Base-by-base conservation (phyloP, 192 early-diverging fungal genomes). In the Coemansia pectinata region DNA sequence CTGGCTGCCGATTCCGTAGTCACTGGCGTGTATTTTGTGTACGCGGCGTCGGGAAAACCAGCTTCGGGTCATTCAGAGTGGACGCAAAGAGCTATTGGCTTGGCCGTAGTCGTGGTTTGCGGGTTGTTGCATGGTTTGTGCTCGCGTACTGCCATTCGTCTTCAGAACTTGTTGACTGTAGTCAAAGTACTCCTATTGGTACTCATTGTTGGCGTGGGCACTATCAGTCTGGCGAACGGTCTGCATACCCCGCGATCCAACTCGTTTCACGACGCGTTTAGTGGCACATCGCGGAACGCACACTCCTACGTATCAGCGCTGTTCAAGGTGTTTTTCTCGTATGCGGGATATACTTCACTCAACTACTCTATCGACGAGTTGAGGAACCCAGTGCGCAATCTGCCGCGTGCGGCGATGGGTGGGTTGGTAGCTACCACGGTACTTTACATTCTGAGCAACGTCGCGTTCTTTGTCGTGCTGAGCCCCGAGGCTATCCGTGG, bases 331-430 rank as follows among this genome's bases (percentile, higher is more conserved):
- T 72, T 86, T 27, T 88, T 79, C 55, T 81, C 86, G 6, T 90
- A 87, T 53, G 77, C 85, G 36, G 89, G 89, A 12, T 90, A 81
- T 74, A 85, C 78, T 19, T 81, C 86, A 50, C 70, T 88, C 17
- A 86, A 87, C 66, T 90, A 89, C 75, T 82, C 81, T 3, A 79
- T 88, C 1, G 88, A 85, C 64, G 89, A 90, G 73, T 76, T 90
- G 55, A 65, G 77, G 10, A 67, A 74, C 42, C 89, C 89, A 11
- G 76, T 79, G 45, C 85, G 83, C 65, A 90, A 88, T 64, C 73
- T 90, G 65, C 88, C 87, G 31, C 74, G 84, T 0, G 86, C 86
- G 17, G 86, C 86, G 12, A 47, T 85, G 33, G 78, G 85, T 42
- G 87, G 86, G 1, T 64, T 89, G 48, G 58, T 74, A 21, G 63